Conservation (phyloP, 148 eudicot species). For the Camellia lanceoleosa region DNA sequence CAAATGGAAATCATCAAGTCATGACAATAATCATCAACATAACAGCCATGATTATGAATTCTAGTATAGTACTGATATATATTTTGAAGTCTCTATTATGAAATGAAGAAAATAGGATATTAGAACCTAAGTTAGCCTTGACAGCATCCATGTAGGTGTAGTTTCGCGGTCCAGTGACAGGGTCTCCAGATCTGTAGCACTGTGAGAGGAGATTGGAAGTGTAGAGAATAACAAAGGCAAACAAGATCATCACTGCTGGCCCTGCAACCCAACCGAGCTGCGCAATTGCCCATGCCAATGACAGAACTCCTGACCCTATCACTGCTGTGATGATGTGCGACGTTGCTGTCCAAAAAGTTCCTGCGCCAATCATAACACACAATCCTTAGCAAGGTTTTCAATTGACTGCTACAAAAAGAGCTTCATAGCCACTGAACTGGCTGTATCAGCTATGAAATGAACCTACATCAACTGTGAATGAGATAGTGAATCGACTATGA, state of each 20-base stretch:
- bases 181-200: constrained; percentile 39
- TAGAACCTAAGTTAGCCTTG: constrained; percentile 26
- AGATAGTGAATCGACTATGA: no score
- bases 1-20: background rate
- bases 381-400: background rate
- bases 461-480: no score
- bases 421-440: no score
- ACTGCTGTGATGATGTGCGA: constrained; percentile 36
- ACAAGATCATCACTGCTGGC: constrained; percentile 28
- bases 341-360: constrained; percentile 34
- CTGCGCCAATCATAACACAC: constrained; percentile 3
- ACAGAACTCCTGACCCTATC: constrained; percentile 40
- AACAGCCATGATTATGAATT: background rate
- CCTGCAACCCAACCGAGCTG: constrained; percentile 45
- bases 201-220: constrained; percentile 32
- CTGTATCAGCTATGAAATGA: no score
- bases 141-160: constrained; percentile 47
- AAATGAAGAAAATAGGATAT: background rate
- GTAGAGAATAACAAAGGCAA: constrained; percentile 32
- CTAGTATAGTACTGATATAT: background rate
- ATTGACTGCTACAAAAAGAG: no score
- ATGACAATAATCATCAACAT: no score
- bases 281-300: constrained; percentile 36
- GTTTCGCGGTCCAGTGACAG: constrained; percentile 31
- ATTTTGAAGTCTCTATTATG: background rate